Evolutionary conservation across 208 protist genomes (phyloP), one percentile per base, ranked within the genome.

Genomic region (Crithidia thermophila): DNA sequence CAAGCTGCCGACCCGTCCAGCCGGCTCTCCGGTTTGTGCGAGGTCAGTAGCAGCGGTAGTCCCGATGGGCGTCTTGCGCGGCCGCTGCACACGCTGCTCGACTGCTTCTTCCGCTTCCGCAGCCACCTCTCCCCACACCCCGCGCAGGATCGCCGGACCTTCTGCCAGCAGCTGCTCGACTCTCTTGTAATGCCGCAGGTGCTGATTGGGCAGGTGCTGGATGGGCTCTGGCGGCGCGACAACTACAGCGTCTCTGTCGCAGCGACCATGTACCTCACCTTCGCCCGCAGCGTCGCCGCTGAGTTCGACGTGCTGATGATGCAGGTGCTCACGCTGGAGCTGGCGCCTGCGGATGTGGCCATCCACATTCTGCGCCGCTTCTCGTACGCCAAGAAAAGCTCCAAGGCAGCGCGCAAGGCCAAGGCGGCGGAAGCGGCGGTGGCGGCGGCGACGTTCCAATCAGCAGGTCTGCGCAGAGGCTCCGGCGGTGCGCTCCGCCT

Each of bases 131-230:
- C 42, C 53, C 51, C 63, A 31, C 39, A 47, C 43, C n/a, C 28
- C 45, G 39, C 27, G 60, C 60, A 65, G 31, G 63, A 60, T 34
- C 43, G 60, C 3, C 60, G 64, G 40, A 47, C 47, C 43, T 62
- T 75, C 18, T 49, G 40, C n/a, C 75, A 88, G 21, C 61, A 82
- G 39, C 80, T 84, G 53, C 62, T 95, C 31, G 87, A 93, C 60
- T 39, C 80, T 2, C 71, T 86, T 28, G 75, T 93, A 43, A 91
- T 94, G 90, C 90, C 87, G 13, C 77, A 83, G 34, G 90, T 94
- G 57, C 59, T 95, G 30, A 39, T 74, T 0, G 65, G 76, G 16
- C 87, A 92, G 45, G 65, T 89, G 1, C 57, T 82, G 14, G 63
- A 77, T 23, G 85, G 84, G 0, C 46, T 90, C 36, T 94, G 87